A percentile compares a stretch with the other conserved stretches of the same genome.
phyloP scores from a whole-genome alignment of 2,329 filamentous ascomycete species.

The Diaporthe aspalathi region DNA sequence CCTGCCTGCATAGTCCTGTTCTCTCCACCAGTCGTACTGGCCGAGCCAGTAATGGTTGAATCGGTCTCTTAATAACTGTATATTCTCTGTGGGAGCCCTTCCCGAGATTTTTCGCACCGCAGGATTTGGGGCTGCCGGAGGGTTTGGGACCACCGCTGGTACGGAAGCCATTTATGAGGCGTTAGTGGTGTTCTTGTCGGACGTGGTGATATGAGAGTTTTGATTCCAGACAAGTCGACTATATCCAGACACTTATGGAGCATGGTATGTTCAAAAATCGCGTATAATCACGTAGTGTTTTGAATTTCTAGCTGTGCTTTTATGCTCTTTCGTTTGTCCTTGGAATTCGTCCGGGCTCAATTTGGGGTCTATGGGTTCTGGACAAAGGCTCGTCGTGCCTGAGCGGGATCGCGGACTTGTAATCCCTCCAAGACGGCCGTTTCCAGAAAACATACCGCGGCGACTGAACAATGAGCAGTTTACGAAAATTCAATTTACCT shows the following conservation, averaged over 20 bases:
- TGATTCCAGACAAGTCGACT: not conserved
- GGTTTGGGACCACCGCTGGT: not conserved
- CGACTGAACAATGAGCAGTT: not conserved
- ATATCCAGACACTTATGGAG: not conserved
- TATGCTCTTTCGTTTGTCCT: not conserved
- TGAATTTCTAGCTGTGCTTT: not conserved
- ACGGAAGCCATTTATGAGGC: not conserved
- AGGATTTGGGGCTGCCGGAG: no score
- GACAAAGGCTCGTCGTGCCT: not conserved
- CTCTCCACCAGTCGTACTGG: not conserved
- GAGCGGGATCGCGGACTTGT: not conserved
- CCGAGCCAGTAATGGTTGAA: slow-evolving; percentile 23
- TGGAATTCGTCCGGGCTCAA: not conserved
- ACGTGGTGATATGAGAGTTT: not conserved
- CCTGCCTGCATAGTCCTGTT: not conserved
- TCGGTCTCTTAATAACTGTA: not conserved
- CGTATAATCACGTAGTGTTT: not conserved
- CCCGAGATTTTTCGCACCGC: not conserved
- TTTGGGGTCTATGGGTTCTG: not conserved
- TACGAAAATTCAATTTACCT: not conserved
- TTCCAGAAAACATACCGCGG: not conserved
- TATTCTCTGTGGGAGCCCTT: not conserved
- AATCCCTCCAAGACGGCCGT: not conserved
- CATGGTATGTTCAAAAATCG: not conserved
- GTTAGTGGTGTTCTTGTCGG: not conserved